A percentile compares a stretch with the other conserved stretches of the same genome.
Evolutionary conservation across 148 eudicot genomes (phyloP).

Genomic region (Silene conica): DNA sequence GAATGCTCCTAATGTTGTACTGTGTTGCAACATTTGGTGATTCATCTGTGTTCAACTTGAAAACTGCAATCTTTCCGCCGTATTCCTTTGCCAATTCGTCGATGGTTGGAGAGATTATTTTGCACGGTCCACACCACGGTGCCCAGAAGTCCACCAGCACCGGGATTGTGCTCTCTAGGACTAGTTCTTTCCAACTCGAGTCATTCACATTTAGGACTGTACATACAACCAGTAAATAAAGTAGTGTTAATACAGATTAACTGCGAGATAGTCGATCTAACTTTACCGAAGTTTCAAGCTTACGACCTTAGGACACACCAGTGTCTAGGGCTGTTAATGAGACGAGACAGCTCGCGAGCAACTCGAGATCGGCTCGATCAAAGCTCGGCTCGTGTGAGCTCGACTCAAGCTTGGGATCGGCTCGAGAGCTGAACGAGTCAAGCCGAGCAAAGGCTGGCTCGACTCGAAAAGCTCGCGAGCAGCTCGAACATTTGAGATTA

Average conservation of each 20-base stretch:
- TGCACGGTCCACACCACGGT: conserved; percentile 75
- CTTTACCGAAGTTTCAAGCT: too few relatives aligned
- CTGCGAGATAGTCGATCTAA: too few relatives aligned
- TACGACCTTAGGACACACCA: too few relatives aligned
- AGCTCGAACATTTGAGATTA: too few relatives aligned
- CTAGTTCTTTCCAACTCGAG: conserved; percentile 42
- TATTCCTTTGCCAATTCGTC: conserved; percentile 73
- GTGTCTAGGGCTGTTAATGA: too few relatives aligned
- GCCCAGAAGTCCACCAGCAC: conserved; percentile 82
- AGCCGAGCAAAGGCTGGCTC: too few relatives aligned
- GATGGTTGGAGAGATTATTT: conserved; percentile 55
- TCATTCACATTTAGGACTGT: conserved; percentile 47
- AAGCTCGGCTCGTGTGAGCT: too few relatives aligned
- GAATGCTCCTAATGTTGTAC: conserved; percentile 63
- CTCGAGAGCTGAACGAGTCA: too few relatives aligned
- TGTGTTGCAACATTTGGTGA: conserved; percentile 48
- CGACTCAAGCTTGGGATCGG: too few relatives aligned
- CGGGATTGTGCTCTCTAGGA: conserved; percentile 40
- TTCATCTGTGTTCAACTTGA: conserved; percentile 70
- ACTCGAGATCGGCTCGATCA: too few relatives aligned
- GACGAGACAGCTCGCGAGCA: too few relatives aligned
- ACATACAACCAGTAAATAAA: conserved; percentile 11
- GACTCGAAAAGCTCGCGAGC: too few relatives aligned
- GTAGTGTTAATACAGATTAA: not conserved
- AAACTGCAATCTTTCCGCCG: conserved; percentile 48